Evolutionary conservation across 805 yeast genomes (phyloP), one percentile per base, ranked within the genome.

Genomic region (Candida coquimbonensis): DNA sequence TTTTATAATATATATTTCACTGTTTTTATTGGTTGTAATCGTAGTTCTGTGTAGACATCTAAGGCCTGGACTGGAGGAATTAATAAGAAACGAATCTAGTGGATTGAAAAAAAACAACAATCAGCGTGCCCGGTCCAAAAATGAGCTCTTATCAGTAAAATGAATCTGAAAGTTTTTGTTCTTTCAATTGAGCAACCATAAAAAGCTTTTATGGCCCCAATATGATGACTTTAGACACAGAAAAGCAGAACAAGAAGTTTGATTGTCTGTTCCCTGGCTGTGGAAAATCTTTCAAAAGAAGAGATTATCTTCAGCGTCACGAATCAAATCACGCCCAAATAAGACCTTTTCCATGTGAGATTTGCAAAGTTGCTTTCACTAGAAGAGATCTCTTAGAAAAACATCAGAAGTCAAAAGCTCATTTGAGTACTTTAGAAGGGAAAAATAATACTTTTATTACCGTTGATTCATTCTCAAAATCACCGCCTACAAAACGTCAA

Each of bases 241-340:
- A 33, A 9, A 29, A 11, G 9, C 36, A 38, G 12, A 39, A 5
- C 19, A 39, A 29, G 36, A 29, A 39, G 41, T 49, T 43, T 36
- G 29, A 39, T 9, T 51, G 55, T 48, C 38, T 45, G 3, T 45
- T 44, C 24, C 51, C 59, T 2, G 58, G 54, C n/a, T 39, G 54
- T 51, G 43, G 54, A 40, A 49, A 55, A 45, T 55, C 60, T 8
- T 63, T 63, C 19, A 66, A 66, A 40, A 52, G 68, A 50, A 56
- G 71, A 38, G 73, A 64, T 44, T 65, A 64, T 44, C 49, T 65
- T 4, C 45, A 51, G 17, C 40, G 69, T 34, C 69, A 65, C 44
- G 64, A 60, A 39, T 52, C 55, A 12, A 65, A 63, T 44, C 69
- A 65, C 48, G 49, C 55, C 3, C 35, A 42, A 2, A 53, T 60